Conservation (phyloP, 371 early-diverging fungal genomes). For the Furculomyces boomerangus region DNA sequence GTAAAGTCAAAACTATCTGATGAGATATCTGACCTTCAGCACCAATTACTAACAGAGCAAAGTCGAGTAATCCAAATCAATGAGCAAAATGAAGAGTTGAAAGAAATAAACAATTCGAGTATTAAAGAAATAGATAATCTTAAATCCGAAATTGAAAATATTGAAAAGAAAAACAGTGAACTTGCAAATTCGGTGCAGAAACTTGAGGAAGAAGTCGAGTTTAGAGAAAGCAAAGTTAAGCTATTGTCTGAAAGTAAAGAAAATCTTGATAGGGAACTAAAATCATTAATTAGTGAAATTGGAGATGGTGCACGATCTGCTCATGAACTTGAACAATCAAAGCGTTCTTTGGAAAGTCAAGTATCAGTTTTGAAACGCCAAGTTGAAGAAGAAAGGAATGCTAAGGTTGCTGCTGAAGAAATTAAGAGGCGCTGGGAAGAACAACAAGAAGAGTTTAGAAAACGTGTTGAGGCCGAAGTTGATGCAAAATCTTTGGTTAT, state of each 20-base stretch:
- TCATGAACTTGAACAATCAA: conserved; percentile 51
- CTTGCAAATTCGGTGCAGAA: conserved; percentile 36
- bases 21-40: conserved; percentile 52
- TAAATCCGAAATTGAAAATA: conserved; percentile 19
- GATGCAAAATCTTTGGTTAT: conserved; percentile 39
- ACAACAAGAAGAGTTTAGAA: conserved; percentile 42
- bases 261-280: conserved; percentile 50
- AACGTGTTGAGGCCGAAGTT: conserved; percentile 40
- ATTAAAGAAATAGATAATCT: background rate
- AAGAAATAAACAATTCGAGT: conserved; percentile 8
- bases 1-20: conserved; percentile 34
- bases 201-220: conserved; percentile 35
- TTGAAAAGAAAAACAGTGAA: conserved; percentile 34
- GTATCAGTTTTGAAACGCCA: conserved; percentile 37
- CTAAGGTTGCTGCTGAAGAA: conserved; percentile 40
- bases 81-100: conserved; percentile 24
- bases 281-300: conserved; percentile 52
- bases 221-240: conserved; percentile 28
- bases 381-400: conserved; percentile 38
- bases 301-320: conserved; percentile 56
- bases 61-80: conserved; percentile 49
- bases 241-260: conserved; percentile 37
- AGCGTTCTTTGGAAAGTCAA: conserved; percentile 35
- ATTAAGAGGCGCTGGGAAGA: conserved; percentile 36
- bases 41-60: conserved; percentile 55